Evolutionary conservation across 495 filamentous ascomycete genomes (phyloP), one percentile per base, ranked within the genome.

Genomic region (Penicillium verhagenii): DNA sequence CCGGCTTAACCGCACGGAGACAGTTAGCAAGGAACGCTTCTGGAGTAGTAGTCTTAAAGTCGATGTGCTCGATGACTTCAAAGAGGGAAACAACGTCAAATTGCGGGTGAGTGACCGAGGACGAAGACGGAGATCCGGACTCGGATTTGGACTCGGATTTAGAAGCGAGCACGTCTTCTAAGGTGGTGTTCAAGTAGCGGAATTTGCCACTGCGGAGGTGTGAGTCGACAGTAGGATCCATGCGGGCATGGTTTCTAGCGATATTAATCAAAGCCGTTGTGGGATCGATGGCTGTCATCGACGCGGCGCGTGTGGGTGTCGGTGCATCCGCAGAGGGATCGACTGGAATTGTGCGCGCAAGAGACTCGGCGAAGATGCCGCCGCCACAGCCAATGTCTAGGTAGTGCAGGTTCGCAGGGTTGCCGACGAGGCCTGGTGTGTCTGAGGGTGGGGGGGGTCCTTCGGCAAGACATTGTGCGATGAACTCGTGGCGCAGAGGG

Each of bases 371-470:
- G 66, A 97, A 96, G 71, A 98, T 98, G 44, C 94, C 94, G 21
- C 91, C 94, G 55, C 94, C 94, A 72, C 95, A 97, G 64, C 94
- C 94, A 47, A 98, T 82, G 71, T 97, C 95, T 29, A 98, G 86
- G 72, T 91, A 96, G 43, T 81, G 73, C 4, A 92, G 70, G 39
- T 72, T 64, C 51, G 70, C 64, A 59, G 55, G 43, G 16, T 52
- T 52, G 4, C 25, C 4, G 45, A 3, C 31, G 44, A 44, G 19
- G 39, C 52, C 46, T 46, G 44, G 31, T 7, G 56, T 20, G 28
- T 47, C 33, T 25, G 46, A 47, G 50, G 46, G 45, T 40, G 40
- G 58, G 67, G 65, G 65, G 7, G 44, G 59, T 21, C 64, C 66
- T 38, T 74, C 73, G 59, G 79, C 70, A 54, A 81, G 85, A 61